phyloP scores from a whole-genome alignment of 805 yeast species.

The Candida bentonensis region DNA sequence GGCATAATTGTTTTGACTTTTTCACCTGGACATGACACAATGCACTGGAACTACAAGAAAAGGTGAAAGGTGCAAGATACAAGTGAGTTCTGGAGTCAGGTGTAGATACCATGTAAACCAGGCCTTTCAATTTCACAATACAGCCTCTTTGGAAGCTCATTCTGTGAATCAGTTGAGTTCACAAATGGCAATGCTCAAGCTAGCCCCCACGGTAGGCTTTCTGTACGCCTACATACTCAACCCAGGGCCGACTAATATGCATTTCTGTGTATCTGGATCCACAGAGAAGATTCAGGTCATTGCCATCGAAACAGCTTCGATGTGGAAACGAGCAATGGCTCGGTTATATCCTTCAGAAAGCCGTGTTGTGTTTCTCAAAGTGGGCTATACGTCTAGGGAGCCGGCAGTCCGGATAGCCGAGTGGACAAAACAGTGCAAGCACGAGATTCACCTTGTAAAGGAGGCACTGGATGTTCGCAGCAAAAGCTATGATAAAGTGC shows the following conservation, averaged over 20 bases:
- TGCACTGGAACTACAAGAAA: constrained; percentile 14
- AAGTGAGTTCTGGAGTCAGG: constrained; percentile 2
- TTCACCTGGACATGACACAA: constrained; percentile 5
- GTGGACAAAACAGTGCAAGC: constrained; percentile 18
- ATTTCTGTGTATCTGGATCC: constrained; percentile 13
- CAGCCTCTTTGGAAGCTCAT: constrained; percentile 2
- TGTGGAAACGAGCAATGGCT: neutral
- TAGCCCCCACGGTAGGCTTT: constrained; percentile 15
- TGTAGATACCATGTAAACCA: constrained; percentile 10
- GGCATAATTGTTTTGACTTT: no score
- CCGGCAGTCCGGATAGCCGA: constrained; percentile 17
- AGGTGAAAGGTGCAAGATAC: constrained; percentile 11
- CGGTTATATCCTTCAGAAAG: constrained; percentile 3
- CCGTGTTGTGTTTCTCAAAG: constrained; percentile 14
- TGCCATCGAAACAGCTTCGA: neutral
- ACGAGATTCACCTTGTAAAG: constrained; percentile 11
- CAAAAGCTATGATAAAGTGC: constrained; percentile 5
- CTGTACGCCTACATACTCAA: constrained; percentile 18
- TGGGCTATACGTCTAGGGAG: constrained; percentile 17
- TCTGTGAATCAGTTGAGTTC: no score
- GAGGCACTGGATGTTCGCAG: constrained; percentile 6
- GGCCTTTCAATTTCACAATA: neutral
- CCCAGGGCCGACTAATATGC: constrained; percentile 10
- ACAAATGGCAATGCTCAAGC: no score
- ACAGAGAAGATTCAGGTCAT: constrained; percentile 7